Conservation (phyloP, 345 rosid species). For the Populus tremula region DNA sequence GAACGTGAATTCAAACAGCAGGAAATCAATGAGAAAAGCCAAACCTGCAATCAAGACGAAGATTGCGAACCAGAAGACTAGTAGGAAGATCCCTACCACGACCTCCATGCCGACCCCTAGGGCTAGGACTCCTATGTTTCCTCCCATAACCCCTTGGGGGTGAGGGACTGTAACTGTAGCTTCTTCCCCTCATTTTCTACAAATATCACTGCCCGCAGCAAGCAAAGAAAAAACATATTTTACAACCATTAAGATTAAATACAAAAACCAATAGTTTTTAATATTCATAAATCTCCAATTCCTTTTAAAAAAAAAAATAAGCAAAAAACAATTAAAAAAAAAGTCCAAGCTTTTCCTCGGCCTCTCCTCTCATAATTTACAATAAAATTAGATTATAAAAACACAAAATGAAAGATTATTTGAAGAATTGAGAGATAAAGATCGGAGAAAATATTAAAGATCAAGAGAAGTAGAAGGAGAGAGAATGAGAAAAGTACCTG, state of each 20-base stretch:
- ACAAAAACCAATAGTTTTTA: neutral
- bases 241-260: neutral
- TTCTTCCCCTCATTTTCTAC: slow-evolving; percentile 69
- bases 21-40: neutral
- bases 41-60: slow-evolving; percentile 75
- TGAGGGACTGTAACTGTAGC: slow-evolving; percentile 77
- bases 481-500: neutral
- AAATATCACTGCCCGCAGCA: slow-evolving; percentile 1
- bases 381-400: neutral
- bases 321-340: too few relatives aligned
- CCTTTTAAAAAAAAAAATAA: too few relatives aligned
- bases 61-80: slow-evolving; percentile 86
- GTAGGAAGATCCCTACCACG: slow-evolving; percentile 68
- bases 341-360: neutral
- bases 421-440: neutral
- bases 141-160: slow-evolving; percentile 67
- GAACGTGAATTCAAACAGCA: neutral
- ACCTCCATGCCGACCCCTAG: slow-evolving; percentile 50
- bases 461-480: neutral
- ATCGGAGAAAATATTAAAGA: neutral
- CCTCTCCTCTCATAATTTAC: neutral
- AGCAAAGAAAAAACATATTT: neutral
- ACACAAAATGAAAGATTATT: neutral
- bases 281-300: too few relatives aligned
- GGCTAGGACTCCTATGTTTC: slow-evolving; percentile 67